Percentiles rank a stretch among this genome's conserved stretches.
Evolutionary conservation across 2,329 filamentous ascomycete genomes (phyloP).

Genomic region (Claviceps africana): DNA sequence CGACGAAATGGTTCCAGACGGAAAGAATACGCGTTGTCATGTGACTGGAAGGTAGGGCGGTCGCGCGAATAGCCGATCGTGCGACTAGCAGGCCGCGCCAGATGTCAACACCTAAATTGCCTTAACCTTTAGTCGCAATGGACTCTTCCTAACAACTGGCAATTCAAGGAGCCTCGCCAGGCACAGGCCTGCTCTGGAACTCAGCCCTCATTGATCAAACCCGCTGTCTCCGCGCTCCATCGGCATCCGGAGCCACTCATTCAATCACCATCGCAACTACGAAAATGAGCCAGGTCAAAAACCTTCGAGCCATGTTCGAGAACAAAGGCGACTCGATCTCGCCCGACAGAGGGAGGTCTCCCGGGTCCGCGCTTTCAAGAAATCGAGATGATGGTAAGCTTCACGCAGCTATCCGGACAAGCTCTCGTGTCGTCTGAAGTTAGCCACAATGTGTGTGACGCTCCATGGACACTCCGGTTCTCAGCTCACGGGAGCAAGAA

Average conservation of each 20-base stretch:
- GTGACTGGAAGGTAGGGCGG: too few species aligned
- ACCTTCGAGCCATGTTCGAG: constrained; percentile 71
- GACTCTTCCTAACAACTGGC: not conserved
- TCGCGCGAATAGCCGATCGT: too few species aligned
- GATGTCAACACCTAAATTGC: too few species aligned
- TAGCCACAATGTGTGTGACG: not conserved
- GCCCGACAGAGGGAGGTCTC: constrained; percentile 57
- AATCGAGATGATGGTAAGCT: constrained; percentile 10
- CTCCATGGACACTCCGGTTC: not conserved
- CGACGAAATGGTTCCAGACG: too few species aligned
- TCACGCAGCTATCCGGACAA: not conserved
- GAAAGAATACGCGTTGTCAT: too few species aligned
- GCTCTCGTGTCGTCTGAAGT: not conserved
- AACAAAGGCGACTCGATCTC: constrained; percentile 51
- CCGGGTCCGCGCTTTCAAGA: constrained; percentile 30
- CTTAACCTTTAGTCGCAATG: too few species aligned
- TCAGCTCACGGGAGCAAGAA: not conserved
- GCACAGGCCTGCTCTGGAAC: not conserved
- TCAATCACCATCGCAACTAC: not conserved
- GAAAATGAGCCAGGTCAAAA: constrained; percentile 53
- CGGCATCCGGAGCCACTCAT: not conserved
- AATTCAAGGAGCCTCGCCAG: not conserved
- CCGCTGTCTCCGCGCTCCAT: not conserved
- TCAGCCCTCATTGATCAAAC: not conserved
- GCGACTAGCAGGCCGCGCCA: too few species aligned